These are phyloP conservation scores for Paramecium sexaurelia DNA, from an alignment of 73 alveolate genomes.

Conservation along the genomic window DNA sequence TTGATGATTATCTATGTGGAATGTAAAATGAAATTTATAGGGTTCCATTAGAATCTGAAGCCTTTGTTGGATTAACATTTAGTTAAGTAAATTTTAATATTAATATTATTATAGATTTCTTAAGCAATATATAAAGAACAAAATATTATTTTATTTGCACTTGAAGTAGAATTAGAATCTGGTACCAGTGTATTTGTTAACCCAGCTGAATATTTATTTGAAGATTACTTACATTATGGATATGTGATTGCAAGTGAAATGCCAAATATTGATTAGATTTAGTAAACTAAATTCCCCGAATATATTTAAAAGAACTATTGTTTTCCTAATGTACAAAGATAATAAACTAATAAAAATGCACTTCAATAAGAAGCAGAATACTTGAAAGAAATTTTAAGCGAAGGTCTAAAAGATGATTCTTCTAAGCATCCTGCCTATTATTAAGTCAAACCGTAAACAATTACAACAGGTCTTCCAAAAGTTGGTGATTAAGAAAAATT, in stretches of 20 bases:
- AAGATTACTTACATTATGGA: conserved; percentile 88
- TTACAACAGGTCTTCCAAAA: conserved; percentile 25
- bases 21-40: conserved; percentile 81
- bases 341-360: conserved; percentile 36
- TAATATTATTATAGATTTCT: not conserved
- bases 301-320: conserved; percentile 20
- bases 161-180: conserved; percentile 80
- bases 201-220: conserved; percentile 91
- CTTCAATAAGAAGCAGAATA: conserved; percentile 37
- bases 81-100: conserved; percentile 69
- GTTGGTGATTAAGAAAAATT: conserved; percentile 75
- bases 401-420: not conserved
- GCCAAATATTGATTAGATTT: conserved; percentile 86
- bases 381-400: conserved; percentile 11
- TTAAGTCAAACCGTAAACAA: conserved; percentile 34
- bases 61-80: conserved; percentile 76
- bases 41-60: conserved; percentile 71
- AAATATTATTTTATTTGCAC: conserved; percentile 81
- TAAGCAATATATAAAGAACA: conserved; percentile 66
- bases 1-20: conserved; percentile 80
- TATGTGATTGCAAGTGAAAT: conserved; percentile 88
- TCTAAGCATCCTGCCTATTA: conserved; percentile 59
- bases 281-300: conserved; percentile 45
- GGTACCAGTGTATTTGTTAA: conserved; percentile 92
- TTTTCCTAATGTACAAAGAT: conserved; percentile 49